Conservation (phyloP, 305 asterid genomes). For the Solanum hybrid region DNA sequence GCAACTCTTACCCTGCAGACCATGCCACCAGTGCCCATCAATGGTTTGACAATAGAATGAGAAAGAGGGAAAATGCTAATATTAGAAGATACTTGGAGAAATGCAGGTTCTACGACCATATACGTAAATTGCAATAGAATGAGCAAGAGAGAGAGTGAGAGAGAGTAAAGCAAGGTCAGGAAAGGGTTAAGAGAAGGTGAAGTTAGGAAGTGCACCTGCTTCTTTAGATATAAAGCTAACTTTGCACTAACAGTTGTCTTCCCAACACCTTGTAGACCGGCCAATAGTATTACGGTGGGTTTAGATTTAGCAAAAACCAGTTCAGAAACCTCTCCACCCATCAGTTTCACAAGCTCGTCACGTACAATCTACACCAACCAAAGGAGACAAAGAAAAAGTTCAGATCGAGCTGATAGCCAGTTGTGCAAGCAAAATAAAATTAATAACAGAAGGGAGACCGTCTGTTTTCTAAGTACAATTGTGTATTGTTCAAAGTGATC, state of each 20-base stretch:
- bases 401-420: not conserved
- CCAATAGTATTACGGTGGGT: constrained; percentile 86
- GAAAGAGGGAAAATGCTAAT: not conserved
- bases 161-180: not conserved
- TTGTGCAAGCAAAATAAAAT: not conserved
- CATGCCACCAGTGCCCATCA: constrained; percentile 10
- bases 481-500: not conserved
- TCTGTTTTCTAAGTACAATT: not conserved
- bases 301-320: constrained; percentile 63
- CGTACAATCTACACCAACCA: constrained; percentile 51
- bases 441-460: not conserved
- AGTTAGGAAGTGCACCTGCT: constrained; percentile 48
- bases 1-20: constrained; percentile 84
- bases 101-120: not conserved
- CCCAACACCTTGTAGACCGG: constrained; percentile 99
- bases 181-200: constrained; percentile 1
- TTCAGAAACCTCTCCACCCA: constrained; percentile 98
- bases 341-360: constrained; percentile 83
- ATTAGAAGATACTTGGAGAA: not conserved
- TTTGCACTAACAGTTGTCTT: constrained; percentile 96
- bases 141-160: not conserved
- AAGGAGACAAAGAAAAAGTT: not conserved
- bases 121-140: not conserved
- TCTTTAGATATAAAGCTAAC: constrained; percentile 84
- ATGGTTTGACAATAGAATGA: not conserved